Evolutionary conservation across 192 early-diverging fungal genomes (phyloP), one percentile per base, ranked within the genome.

Genomic region (Coemansia sp.): DNA sequence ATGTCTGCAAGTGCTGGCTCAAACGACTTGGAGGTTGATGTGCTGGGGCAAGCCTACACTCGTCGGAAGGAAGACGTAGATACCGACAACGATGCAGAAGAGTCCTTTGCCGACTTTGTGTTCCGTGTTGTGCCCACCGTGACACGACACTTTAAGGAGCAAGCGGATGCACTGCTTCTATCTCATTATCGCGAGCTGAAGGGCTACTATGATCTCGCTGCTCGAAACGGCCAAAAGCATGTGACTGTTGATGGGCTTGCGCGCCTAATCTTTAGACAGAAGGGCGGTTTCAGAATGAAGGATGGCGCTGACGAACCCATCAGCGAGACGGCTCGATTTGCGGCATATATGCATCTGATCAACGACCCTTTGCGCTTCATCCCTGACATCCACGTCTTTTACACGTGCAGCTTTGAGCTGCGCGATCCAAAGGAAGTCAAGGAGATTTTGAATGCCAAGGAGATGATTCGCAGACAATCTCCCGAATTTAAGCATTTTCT

Each of bases 341-440:
- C 87, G 1, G 84, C 86, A 0, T 87, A 89, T 66, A 63, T 86
- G 26, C 85, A 84, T 52, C 35, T 90, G 58, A 80, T 86, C 1
- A 74, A 74, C 39, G 75, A 90, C 53, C 55, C 78, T 29, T 61
- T 80, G 28, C 80, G 86, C 29, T 87, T 79, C 55, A 81, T 85
- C 20, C 86, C 80, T 0, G 66, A 77, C 15, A 51, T 73, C 6
- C 66, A 68, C 15, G 46, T 90, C 45, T 82, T 86, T 26, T 66
- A 75, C 55, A 79, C 83, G 10, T 70, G 80, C 10, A 61, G 70
- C 30, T 90, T 87, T 77, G 51, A 71, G 7, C 59, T 90, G 51
- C 81, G 88, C 15, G 23, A 77, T 0, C 60, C 70, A 29, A 18
- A 61, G 6, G 82, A 86, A 7, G 86, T 86, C 3, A 45, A 76